These are phyloP conservation scores for Capsella rubella DNA, from an alignment of 441 rosid genomes.

Conservation along the genomic window DNA sequence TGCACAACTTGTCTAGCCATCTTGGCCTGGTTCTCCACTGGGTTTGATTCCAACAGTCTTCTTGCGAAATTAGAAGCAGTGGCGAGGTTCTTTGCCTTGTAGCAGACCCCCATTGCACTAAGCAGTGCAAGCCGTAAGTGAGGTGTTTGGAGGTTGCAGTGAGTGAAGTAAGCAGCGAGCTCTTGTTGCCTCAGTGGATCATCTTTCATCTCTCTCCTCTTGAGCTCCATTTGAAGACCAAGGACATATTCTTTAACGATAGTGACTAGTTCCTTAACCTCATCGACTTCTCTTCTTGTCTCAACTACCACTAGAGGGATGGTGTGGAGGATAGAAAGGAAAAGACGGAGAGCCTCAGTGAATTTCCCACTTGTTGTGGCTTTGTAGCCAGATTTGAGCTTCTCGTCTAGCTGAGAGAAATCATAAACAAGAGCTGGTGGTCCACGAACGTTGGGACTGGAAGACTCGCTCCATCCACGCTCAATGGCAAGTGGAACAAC, in stretches of 20 bases:
- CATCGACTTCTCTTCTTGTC: constrained; percentile 90
- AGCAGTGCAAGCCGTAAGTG: constrained; percentile 74
- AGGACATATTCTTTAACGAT: constrained; percentile 84
- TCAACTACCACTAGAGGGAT: constrained; percentile 88
- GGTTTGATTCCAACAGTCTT: constrained; percentile 69
- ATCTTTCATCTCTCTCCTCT: constrained; percentile 69
- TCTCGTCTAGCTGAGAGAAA: constrained; percentile 81
- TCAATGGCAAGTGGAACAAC: constrained; percentile 78
- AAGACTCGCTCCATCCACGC: constrained; percentile 78
- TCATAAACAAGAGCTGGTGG: constrained; percentile 72
- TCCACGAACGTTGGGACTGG: constrained; percentile 76
- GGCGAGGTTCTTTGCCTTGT: constrained; percentile 68
- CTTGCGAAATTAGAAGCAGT: constrained; percentile 80
- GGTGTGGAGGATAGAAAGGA: constrained; percentile 75
- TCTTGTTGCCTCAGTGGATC: constrained; percentile 77
- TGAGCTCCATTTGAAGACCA: constrained; percentile 79
- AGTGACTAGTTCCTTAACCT: constrained; percentile 76
- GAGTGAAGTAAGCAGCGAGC: constrained; percentile 92
- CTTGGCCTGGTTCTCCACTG: constrained; percentile 72
- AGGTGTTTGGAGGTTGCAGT: constrained; percentile 79
- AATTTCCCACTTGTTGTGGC: constrained; percentile 82
- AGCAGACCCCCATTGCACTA: constrained; percentile 74
- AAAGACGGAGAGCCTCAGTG: constrained; percentile 70
- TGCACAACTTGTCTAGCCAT: constrained; percentile 73
- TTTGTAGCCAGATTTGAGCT: constrained; percentile 80